A percentile compares a stretch with the other conserved stretches of the same genome.
Conservation (phyloP, 2,329 filamentous ascomycete genomes). For the Pseudopyrenochaeta lycopersici region DNA sequence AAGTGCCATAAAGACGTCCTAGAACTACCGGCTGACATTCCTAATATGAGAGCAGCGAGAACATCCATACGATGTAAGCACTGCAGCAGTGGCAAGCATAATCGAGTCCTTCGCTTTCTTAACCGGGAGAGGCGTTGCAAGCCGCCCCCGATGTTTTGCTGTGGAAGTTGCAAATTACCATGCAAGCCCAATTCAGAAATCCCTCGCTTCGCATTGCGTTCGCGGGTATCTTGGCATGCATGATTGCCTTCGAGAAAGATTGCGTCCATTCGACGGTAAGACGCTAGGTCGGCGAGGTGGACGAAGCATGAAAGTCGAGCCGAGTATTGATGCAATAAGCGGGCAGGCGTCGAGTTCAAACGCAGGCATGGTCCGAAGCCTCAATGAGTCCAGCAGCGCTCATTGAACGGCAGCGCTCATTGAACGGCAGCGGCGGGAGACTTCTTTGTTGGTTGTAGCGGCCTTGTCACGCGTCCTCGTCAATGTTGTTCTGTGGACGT, state of each 20-base stretch:
- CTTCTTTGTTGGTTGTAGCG: not conserved
- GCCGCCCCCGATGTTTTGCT: too few species aligned
- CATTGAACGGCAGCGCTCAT: not conserved
- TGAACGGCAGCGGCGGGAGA: not conserved
- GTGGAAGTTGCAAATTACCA: not conserved
- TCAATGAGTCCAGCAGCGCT: not conserved
- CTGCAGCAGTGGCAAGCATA: too few species aligned
- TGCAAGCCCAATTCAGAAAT: not conserved
- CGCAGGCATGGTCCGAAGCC: not conserved
- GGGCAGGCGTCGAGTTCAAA: not conserved
- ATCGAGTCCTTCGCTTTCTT: too few species aligned
- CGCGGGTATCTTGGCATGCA: not conserved
- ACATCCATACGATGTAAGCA: too few species aligned
- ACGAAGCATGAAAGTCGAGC: not conserved
- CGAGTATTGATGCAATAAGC: not conserved
- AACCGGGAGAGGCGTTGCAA: too few species aligned
- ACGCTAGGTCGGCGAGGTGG: conserved; percentile 16
- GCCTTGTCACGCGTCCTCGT: not conserved
- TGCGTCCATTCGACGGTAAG: conserved; percentile 1
- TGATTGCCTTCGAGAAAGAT: conserved; percentile 4
- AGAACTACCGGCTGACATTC: too few species aligned
- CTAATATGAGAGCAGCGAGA: too few species aligned
- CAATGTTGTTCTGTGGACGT: not conserved
- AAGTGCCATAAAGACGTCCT: too few species aligned
- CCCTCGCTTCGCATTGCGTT: not conserved